phyloP scores from a whole-genome alignment of 2,329 filamentous ascomycete species.

The Metarhizium sp. region DNA sequence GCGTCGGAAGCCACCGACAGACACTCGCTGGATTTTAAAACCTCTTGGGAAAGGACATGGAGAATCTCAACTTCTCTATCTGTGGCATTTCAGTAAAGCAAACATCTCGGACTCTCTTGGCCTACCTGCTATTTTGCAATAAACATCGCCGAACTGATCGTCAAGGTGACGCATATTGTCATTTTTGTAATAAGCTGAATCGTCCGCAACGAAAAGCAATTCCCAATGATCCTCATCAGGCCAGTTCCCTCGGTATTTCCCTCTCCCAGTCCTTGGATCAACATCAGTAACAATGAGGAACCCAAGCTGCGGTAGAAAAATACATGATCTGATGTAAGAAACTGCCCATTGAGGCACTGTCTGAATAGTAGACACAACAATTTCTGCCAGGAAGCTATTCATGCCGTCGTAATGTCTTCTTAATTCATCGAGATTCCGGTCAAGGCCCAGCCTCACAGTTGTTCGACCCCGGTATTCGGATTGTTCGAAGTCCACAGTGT shows the following conservation, averaged over 20 bases:
- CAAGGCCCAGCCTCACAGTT: constrained; percentile 62
- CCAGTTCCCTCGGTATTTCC: constrained; percentile 54
- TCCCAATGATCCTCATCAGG: constrained; percentile 58
- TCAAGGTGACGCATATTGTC: constrained; percentile 73
- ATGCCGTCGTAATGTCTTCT: constrained; percentile 73
- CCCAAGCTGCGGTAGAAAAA: constrained; percentile 85
- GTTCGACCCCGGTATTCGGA: constrained; percentile 63
- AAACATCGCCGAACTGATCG: constrained; percentile 71
- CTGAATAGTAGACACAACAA: constrained; percentile 53
- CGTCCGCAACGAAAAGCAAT: constrained; percentile 63
- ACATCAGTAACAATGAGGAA: constrained; percentile 71
- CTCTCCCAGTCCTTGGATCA: constrained; percentile 38
- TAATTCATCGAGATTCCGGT: constrained; percentile 65
- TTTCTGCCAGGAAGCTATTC: constrained; percentile 59
- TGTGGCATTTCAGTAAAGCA: constrained; percentile 22
- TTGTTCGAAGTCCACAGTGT: constrained; percentile 71
- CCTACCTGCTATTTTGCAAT: constrained; percentile 71
- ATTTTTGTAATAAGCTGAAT: constrained; percentile 79
- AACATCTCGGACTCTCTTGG: background rate
- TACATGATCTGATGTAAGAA: constrained; percentile 58
- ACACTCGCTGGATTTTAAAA: constrained; percentile 59
- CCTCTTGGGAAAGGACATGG: constrained; percentile 60
- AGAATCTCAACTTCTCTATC: constrained; percentile 87
- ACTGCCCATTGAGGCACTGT: constrained; percentile 51
- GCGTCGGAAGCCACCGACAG: constrained; percentile 65